Evolutionary conservation across 2,329 filamentous ascomycete genomes (phyloP), one percentile per base, ranked within the genome.

Genomic region (Monosporascus sp.): DNA sequence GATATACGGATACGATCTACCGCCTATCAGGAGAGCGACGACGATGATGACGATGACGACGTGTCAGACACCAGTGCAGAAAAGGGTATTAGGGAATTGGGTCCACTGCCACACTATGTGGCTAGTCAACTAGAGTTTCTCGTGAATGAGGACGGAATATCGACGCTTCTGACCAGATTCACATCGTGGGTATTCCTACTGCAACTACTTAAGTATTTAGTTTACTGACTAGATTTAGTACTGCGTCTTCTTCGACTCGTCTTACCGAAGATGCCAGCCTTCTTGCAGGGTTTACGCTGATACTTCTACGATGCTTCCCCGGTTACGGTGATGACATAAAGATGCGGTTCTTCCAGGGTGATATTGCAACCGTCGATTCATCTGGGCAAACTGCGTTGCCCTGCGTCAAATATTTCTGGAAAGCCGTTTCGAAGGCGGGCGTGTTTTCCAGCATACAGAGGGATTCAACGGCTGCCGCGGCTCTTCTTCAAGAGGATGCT

Each of bases 291-390:
- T 97, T 96, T 65, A 90, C 91, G 3, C 76, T 97, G 39, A 92
- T 89, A 0, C 74, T 99, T 3, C 75, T 97, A 4, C 83, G 89
- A 54, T 92, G 91, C 61, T 97, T 97, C 59, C 91, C 93, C 8
- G 75, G 79, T 6, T 81, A 84, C 54, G 86, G 85, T 3, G 92
- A 97, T 64, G 91, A 97, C 54, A 95, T 97, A 55, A 86, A 92
- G 22, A 96, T 97, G 90, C 93, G 90, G 73, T 76, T 97, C 1
- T 97, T 94, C 65, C 78, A 94, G 41, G 89, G 90, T 0, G 83
- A 87, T 44, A 76, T 88, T 5, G 71, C 77, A 2, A 61, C 53
- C 57, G 65, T 49, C 58, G 63, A 65, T 46, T 66, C 65, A 58
- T 20, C 55, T 72, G 64, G 49, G 68, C 63, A 59, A 72, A 54